A percentile compares a stretch with the other conserved stretches of the same genome.
Conservation (phyloP, 2,329 filamentous ascomycete species). For the Zasmidium citrigriseum region DNA sequence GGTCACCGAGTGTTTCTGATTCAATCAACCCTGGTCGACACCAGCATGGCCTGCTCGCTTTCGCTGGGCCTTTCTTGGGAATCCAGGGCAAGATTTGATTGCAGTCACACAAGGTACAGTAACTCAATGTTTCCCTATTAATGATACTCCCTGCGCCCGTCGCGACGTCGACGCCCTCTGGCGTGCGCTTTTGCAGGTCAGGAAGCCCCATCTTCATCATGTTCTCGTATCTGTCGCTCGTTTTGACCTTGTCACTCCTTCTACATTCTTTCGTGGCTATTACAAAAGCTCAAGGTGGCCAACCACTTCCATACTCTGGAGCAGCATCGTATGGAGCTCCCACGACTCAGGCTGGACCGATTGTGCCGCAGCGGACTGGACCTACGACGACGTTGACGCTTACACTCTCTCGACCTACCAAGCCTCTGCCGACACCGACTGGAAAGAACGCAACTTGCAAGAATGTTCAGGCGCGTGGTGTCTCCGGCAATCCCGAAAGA, state of each 20-base stretch:
- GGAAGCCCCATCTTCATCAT: neutral
- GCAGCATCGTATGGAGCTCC: neutral
- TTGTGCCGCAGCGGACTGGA: neutral
- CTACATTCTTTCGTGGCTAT: neutral
- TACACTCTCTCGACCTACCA: neutral
- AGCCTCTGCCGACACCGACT: neutral
- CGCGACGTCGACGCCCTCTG: neutral
- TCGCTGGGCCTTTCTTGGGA: neutral
- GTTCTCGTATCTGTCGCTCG: neutral
- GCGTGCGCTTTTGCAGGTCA: neutral
- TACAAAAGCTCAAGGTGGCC: neutral
- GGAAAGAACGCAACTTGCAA: constrained; percentile 10
- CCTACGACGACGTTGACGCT: neutral
- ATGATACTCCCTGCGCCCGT: neutral
- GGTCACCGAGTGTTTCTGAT: neutral
- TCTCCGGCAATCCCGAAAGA: constrained; percentile 3
- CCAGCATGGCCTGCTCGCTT: neutral
- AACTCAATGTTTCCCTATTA: neutral
- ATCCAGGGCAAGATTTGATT: neutral
- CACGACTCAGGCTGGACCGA: neutral
- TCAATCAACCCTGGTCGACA: neutral
- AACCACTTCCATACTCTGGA: neutral
- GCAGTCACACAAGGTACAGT: neutral
- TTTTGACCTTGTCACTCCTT: neutral
- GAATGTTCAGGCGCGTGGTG: constrained; percentile 13